These are phyloP conservation scores for Saururus chinensis DNA, from an alignment of 164 flowering plant species.

Conservation along the genomic window DNA sequence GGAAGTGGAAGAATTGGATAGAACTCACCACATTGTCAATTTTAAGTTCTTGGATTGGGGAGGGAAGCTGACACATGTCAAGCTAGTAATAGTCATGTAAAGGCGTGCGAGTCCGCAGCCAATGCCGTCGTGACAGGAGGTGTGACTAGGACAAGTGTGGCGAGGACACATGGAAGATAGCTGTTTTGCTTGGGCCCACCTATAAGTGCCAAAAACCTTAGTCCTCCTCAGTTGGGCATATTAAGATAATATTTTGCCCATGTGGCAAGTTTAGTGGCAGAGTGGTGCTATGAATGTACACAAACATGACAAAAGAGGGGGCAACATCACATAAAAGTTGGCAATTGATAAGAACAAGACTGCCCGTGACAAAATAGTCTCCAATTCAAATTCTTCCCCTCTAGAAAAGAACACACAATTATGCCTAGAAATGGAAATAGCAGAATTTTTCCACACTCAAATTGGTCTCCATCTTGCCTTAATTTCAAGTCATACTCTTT, in stretches of 20 bases:
- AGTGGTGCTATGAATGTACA: not conserved
- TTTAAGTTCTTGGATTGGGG: not conserved
- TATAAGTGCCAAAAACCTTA: not conserved
- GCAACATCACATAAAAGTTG: not conserved
- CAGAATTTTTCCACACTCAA: too few relatives aligned
- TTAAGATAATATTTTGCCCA: not conserved
- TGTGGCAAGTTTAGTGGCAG: not conserved
- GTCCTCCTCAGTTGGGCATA: not conserved
- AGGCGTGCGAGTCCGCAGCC: not conserved
- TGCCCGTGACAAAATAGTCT: not conserved
- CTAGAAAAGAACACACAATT: too few relatives aligned
- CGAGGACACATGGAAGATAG: not conserved
- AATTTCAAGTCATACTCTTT: too few relatives aligned
- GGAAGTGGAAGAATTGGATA: not conserved
- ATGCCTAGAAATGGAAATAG: not conserved
- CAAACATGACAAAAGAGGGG: not conserved
- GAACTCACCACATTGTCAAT: not conserved
- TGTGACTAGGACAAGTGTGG: not conserved
- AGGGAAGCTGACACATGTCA: not conserved
- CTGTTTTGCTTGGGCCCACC: not conserved
- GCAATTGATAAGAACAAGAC: not conserved
- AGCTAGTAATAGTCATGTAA: not conserved
- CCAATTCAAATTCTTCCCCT: not conserved
- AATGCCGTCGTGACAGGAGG: not conserved
- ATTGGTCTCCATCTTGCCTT: too few relatives aligned